Evolutionary conservation across 31 red algal species (phyloP), one percentile per base, ranked within the genome.

Genomic region (Porphyra umbilicalis): DNA sequence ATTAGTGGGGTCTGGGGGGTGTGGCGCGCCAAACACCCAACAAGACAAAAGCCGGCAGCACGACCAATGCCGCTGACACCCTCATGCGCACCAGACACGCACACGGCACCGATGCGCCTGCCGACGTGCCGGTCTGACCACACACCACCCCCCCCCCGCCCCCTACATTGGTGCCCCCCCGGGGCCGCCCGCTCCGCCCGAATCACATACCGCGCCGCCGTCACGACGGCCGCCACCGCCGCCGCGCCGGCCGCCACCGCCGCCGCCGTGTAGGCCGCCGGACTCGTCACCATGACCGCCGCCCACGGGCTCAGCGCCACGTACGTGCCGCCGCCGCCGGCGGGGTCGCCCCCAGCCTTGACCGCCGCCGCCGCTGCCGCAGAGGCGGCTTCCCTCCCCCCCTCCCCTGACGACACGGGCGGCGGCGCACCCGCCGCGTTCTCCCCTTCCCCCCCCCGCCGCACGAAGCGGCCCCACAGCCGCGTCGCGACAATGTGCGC

Each of bases 401-500:
- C 57, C 25, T 71, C 25, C 57, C 6, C 57, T 7, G 57, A 5
- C 20, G 25, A 29, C 57, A 0, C 30, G 6, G 7, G 7, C 57
- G 0, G 25, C 5, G 57, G 30, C 3, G 57, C 57, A 18, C 25
- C 57, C 25, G 57, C 18, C 57, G 11, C 25, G 25, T 71, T 25
- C 13, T 16, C 57, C 57, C 25, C 25, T 71, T 29, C 14, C n/a
- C n/a, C n/a, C n/a, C n/a, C n/a, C n/a, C n/a, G n/a, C n/a, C n/a
- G n/a, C n/a, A n/a, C n/a, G 16, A n/a, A n/a, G 57, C 57, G 57
- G 57, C 16, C 57, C 57, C 57, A 71, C 76, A 84, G 75, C 20
- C 88, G 85, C 16, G 87, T 79, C 4, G 91, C 91, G 32, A 94
- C 81, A 18, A 84, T 85, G 82, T 94, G 91, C 36, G 92, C 95